Evolutionary conservation across 352 stramenopile genomes (phyloP).

Genomic region (Globisporangium alternatum): DNA sequence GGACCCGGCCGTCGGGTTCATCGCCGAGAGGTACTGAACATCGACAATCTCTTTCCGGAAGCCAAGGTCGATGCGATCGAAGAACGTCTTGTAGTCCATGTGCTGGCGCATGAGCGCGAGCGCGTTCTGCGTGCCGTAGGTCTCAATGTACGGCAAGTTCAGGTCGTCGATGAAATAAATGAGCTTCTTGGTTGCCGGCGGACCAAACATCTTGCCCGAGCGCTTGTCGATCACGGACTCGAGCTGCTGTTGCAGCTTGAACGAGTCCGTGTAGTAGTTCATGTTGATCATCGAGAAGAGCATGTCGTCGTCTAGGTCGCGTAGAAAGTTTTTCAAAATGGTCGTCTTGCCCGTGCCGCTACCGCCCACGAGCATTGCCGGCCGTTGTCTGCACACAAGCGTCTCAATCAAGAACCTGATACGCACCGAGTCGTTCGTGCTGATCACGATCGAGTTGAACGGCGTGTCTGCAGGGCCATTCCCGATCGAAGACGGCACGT

Average conservation of each 20-base stretch:
- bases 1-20: constrained; percentile 96
- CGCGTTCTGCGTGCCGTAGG: constrained; percentile 96
- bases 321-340: constrained; percentile 96
- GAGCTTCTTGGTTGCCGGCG: constrained; percentile 93
- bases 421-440: constrained; percentile 94
- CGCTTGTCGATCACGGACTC: constrained; percentile 97
- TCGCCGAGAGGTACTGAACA: constrained; percentile 95
- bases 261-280: constrained; percentile 96
- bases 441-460: constrained; percentile 96
- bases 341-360: constrained; percentile 97
- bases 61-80: constrained; percentile 93
- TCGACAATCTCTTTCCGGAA: constrained; percentile 97
- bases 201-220: constrained; percentile 93
- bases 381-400: constrained; percentile 91
- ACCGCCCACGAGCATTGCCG: constrained; percentile 95
- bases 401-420: constrained; percentile 95
- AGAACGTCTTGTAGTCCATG: constrained; percentile 96
- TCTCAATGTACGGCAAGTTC: constrained; percentile 96
- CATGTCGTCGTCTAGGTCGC: constrained; percentile 91
- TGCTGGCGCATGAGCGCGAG: constrained; percentile 94
- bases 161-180: constrained; percentile 98
- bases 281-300: constrained; percentile 97
- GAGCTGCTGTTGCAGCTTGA: constrained; percentile 93
- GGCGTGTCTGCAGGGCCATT: constrained; percentile 91
- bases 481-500: constrained; percentile 89